These are phyloP conservation scores for Bombardia bombarda DNA, from an alignment of 495 filamentous ascomycete species.

Conservation along the genomic window DNA sequence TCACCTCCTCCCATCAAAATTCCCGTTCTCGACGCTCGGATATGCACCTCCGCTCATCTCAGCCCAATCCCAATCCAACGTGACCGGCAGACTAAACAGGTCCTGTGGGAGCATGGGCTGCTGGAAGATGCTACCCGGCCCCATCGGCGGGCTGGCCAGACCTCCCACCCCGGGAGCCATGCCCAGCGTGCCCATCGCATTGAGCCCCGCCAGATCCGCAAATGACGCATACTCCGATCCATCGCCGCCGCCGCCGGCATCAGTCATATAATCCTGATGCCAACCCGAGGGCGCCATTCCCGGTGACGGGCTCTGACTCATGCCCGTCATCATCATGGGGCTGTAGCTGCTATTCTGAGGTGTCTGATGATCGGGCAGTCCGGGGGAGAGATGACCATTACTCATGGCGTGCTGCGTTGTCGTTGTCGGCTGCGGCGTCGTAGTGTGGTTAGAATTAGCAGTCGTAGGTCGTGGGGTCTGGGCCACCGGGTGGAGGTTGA, in stretches of 20 bases:
- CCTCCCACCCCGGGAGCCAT: slow-evolving; percentile 18
- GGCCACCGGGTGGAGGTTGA: slow-evolving; percentile 23
- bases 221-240: slow-evolving; percentile 35
- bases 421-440: slow-evolving; percentile 26
- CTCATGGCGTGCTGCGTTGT: no score
- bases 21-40: slow-evolving; percentile 46
- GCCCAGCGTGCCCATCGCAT: slow-evolving; percentile 2
- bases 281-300: slow-evolving; percentile 23
- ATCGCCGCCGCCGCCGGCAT: slow-evolving; percentile 7
- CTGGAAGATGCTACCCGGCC: slow-evolving; percentile 38
- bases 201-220: slow-evolving; percentile 41
- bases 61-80: slow-evolving; percentile 97
- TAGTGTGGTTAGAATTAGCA: slow-evolving; percentile 19
- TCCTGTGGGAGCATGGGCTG: slow-evolving; percentile 96
- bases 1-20: slow-evolving; percentile 22
- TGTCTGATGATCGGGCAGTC: slow-evolving; percentile 30
- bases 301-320: slow-evolving; percentile 23
- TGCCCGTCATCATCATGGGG: slow-evolving; percentile 26
- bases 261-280: slow-evolving; percentile 19
- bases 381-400: slow-evolving; percentile 32
- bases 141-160: slow-evolving; percentile 31
- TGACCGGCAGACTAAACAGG: slow-evolving; percentile 93
- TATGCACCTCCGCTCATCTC: slow-evolving; percentile 62
- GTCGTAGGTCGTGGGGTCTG: slow-evolving; percentile 25
- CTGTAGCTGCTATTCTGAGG: slow-evolving; percentile 23